Conservation (phyloP, 495 filamentous ascomycete species). For the Hypoxylon fuscum region DNA sequence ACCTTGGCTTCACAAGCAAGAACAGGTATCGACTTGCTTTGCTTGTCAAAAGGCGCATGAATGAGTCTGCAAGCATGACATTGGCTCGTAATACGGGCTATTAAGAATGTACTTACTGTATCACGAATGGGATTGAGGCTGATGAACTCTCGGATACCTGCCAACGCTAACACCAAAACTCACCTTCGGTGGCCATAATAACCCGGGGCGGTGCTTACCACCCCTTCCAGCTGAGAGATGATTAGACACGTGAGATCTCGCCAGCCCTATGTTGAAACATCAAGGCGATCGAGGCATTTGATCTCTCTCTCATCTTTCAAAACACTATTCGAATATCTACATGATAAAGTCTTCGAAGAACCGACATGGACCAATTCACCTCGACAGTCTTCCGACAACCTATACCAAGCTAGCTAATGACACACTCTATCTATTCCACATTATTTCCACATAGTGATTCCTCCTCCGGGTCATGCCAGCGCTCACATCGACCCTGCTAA, state of each 20-base stretch:
- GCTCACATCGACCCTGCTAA: constrained; percentile 43
- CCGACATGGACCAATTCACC: constrained; percentile 22
- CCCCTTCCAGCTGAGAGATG: background rate
- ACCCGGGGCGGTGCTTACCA: background rate
- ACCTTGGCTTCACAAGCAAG: background rate
- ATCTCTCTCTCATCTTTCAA: constrained; percentile 1
- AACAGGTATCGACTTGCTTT: background rate
- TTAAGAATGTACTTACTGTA: background rate
- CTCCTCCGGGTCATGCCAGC: constrained; percentile 51
- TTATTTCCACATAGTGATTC: background rate
- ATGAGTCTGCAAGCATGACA: background rate
- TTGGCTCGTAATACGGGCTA: background rate
- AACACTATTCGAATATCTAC: constrained; percentile 1
- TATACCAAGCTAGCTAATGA: constrained; percentile 12
- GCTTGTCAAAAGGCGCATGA: background rate
- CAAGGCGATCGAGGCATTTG: constrained; percentile 21
- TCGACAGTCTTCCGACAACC: background rate
- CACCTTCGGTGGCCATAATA: background rate
- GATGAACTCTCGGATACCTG: background rate
- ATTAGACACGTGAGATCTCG: constrained; percentile 3
- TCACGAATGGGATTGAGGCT: background rate
- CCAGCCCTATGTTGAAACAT: constrained; percentile 21
- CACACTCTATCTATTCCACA: background rate
- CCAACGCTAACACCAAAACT: no score
- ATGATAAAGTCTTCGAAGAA: constrained; percentile 3